These are phyloP conservation scores for Arthrobotrys musiformis DNA, from an alignment of 2,329 filamentous ascomycete species.

Conservation along the genomic window DNA sequence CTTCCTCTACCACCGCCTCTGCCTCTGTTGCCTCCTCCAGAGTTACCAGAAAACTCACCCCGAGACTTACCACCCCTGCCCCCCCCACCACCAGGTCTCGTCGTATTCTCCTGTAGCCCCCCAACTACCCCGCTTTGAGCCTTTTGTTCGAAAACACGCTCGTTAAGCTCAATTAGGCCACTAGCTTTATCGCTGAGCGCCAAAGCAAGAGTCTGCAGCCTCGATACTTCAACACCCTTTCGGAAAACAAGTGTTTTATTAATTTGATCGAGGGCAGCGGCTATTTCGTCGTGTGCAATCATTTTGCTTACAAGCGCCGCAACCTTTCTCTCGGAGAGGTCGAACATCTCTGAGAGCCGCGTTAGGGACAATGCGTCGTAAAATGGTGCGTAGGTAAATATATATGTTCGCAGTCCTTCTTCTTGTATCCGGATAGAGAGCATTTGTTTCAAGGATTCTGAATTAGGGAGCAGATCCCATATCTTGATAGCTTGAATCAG, in stretches of 20 bases:
- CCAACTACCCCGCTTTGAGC: conserved; percentile 93
- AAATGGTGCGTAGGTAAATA: conserved; percentile 99
- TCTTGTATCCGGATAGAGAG: conserved; percentile 98
- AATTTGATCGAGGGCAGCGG: conserved; percentile 95
- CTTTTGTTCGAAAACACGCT: conserved; percentile 94
- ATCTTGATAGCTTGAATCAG: conserved; percentile 99
- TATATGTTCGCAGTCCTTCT: conserved; percentile 95
- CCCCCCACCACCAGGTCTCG: conserved; percentile 75
- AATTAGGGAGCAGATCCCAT: conserved; percentile 95
- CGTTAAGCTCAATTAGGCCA: conserved; percentile 93
- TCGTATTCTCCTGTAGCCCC: conserved; percentile 87
- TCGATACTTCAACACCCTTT: conserved; percentile 97
- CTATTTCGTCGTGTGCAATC: conserved; percentile 98
- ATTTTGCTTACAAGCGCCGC: conserved; percentile 97
- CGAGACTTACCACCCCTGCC: conserved; percentile 73
- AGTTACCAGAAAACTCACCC: conserved; percentile 62
- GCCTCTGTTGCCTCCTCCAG: conserved; percentile 69
- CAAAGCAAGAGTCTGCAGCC: conserved; percentile 92
- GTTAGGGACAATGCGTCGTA: conserved; percentile 93
- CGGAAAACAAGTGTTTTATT: conserved; percentile 98
- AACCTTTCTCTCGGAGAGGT: conserved; percentile 89
- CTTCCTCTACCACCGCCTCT: conserved; percentile 63
- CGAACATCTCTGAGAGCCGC: conserved; percentile 92
- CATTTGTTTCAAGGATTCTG: conserved; percentile 95
- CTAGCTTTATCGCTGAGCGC: conserved; percentile 96